These are phyloP conservation scores for Sedum album DNA, from an alignment of 164 flowering plant genomes.

Conservation along the genomic window DNA sequence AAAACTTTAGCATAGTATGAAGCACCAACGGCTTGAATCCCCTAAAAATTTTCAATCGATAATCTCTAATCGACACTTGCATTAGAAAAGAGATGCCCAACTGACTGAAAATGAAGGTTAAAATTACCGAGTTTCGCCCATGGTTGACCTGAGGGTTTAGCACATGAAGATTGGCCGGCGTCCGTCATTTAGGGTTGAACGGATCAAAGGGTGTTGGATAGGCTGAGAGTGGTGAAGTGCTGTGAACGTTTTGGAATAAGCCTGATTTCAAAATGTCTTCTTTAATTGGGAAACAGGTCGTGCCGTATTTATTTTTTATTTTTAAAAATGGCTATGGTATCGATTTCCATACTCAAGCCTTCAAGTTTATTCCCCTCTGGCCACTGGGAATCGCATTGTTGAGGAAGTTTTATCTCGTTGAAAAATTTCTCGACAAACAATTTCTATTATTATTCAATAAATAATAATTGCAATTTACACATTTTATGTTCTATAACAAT, in stretches of 20 bases:
- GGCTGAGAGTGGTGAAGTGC: neutral
- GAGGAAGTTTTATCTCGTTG: too few relatives aligned
- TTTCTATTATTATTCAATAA: too few relatives aligned
- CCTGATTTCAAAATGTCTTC: neutral
- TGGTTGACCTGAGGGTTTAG: neutral
- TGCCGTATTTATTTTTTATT: too few relatives aligned
- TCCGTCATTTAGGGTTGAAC: slow-evolving; percentile 1
- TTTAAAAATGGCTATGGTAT: too few relatives aligned
- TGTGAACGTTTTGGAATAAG: neutral
- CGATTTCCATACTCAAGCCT: too few relatives aligned
- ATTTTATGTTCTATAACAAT: too few relatives aligned
- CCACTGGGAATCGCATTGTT: too few relatives aligned
- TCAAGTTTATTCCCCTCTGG: too few relatives aligned
- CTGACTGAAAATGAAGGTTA: neutral
- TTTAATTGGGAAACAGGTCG: neutral
- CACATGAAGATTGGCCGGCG: neutral
- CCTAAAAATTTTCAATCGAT: neutral
- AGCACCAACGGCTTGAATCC: neutral
- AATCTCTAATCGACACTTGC: neutral
- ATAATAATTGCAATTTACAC: too few relatives aligned
- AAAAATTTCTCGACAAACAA: too few relatives aligned
- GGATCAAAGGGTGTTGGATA: neutral
- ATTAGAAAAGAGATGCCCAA: neutral
- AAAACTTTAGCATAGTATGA: neutral
- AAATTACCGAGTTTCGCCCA: slow-evolving; percentile 11